Evolutionary conservation across 768 basidiomycete genomes (phyloP).

Genomic region (Tulasnella sp.): DNA sequence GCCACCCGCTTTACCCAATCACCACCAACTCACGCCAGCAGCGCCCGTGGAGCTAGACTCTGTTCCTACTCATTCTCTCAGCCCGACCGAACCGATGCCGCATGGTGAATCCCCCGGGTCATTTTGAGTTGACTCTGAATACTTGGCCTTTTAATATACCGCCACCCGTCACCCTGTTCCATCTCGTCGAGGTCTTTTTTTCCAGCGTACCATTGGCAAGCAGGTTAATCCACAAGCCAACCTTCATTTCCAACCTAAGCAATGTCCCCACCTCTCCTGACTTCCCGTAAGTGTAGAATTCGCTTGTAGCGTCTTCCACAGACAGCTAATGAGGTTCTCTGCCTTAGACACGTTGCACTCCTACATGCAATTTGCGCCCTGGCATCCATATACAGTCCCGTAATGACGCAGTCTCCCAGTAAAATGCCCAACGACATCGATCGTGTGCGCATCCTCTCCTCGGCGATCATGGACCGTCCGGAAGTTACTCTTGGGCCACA

Average conservation of each 20-base stretch:
- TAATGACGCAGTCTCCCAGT: neutral
- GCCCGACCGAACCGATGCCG: neutral
- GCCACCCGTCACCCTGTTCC: constrained; percentile 13
- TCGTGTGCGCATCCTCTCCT: neutral
- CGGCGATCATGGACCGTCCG: no score
- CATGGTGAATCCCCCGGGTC: neutral
- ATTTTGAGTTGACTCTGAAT: neutral
- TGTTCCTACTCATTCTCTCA: neutral
- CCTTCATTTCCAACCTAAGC: constrained; percentile 27
- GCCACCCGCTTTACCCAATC: neutral
- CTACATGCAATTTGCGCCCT: constrained; percentile 36
- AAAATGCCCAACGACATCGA: neutral
- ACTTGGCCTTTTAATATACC: constrained; percentile 27
- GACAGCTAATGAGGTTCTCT: neutral
- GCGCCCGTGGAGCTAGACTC: neutral
- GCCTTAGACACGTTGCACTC: constrained; percentile 2
- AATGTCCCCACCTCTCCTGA: neutral
- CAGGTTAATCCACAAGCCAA: constrained; percentile 34
- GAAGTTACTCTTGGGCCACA: neutral
- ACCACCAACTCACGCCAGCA: neutral
- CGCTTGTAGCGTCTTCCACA: no score
- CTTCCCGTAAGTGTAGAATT: constrained; percentile 14
- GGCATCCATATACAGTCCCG: constrained; percentile 34
- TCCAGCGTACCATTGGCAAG: constrained; percentile 25
- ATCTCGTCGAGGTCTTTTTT: constrained; percentile 35